Percentiles rank a stretch among this genome's conserved stretches.
These are phyloP conservation scores for Hypomontagnella monticulosa DNA, from an alignment of 495 filamentous ascomycete species.

Conservation along the genomic window DNA sequence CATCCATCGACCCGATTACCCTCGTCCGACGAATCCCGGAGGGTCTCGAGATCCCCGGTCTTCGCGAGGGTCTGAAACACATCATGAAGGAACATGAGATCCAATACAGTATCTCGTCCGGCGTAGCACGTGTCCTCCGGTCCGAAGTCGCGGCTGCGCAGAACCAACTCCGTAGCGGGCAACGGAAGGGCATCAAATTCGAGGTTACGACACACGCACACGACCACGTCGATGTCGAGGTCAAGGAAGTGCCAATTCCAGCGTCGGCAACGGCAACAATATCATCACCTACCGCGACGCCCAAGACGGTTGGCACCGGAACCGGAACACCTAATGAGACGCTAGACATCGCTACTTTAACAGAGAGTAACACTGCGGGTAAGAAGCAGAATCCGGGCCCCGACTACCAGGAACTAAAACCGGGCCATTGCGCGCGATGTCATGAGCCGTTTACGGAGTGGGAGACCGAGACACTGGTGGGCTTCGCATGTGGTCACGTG, in stretches of 20 bases:
- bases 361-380: constrained; percentile 25
- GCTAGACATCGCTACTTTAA: constrained; percentile 42
- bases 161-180: constrained; percentile 77
- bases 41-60: constrained; percentile 87
- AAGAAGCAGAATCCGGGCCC: constrained; percentile 26
- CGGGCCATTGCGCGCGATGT: constrained; percentile 72
- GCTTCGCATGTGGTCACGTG: constrained; percentile 90
- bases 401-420: constrained; percentile 44
- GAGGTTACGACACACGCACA: constrained; percentile 66
- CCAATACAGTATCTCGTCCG: constrained; percentile 87
- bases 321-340: constrained; percentile 46
- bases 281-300: constrained; percentile 41
- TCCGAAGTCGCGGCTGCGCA: constrained; percentile 88
- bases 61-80: constrained; percentile 82
- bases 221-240: constrained; percentile 53
- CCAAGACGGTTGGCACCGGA: constrained; percentile 43
- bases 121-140: constrained; percentile 84
- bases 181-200: constrained; percentile 86
- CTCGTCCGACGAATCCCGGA: constrained; percentile 91
- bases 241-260: constrained; percentile 38
- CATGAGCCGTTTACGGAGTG: constrained; percentile 64
- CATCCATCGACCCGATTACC: constrained; percentile 86
- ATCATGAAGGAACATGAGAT: constrained; percentile 95
- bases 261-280: constrained; percentile 14
- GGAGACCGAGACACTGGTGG: constrained; percentile 83